Conservation (phyloP, 2,329 filamentous ascomycete genomes). For the Botrytis cinerea region DNA sequence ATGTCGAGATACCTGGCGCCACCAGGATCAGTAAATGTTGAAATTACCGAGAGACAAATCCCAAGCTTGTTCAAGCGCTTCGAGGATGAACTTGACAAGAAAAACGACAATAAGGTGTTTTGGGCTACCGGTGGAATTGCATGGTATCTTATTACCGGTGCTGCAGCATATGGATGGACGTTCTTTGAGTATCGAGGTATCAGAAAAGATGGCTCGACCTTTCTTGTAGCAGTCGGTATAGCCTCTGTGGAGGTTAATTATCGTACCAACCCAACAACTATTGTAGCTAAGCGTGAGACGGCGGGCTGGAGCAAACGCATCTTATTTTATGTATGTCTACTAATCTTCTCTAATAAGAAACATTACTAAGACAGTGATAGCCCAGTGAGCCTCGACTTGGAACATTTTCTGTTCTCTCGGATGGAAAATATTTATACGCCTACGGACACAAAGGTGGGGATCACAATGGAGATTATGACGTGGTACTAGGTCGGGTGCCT, state of each 20-base stretch:
- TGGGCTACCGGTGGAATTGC: conserved; percentile 23
- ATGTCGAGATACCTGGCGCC: conserved; percentile 26
- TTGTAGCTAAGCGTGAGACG: conserved; percentile 18
- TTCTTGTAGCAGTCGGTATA: conserved; percentile 20
- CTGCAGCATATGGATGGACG: conserved; percentile 22
- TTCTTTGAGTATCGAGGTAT: conserved; percentile 19
- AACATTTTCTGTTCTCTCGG: conserved; percentile 26
- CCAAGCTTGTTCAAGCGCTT: conserved; percentile 16
- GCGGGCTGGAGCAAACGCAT: conserved; percentile 13
- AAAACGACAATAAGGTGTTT: conserved; percentile 6
- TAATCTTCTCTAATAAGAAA: not conserved
- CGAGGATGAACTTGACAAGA: conserved; percentile 19
- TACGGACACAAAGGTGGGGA: conserved; percentile 29
- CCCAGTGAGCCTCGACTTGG: conserved; percentile 29
- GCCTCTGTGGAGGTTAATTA: conserved; percentile 21
- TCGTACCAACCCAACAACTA: conserved; percentile 10
- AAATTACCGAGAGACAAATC: conserved; percentile 24
- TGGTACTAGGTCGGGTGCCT: conserved; percentile 29
- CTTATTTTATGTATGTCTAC: conserved; percentile 11
- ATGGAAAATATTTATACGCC: conserved; percentile 27
- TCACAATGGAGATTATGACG: conserved; percentile 27
- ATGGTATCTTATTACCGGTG: conserved; percentile 12
- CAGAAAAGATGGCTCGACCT: conserved; percentile 14
- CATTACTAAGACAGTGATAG: conserved; percentile 16
- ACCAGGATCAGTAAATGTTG: conserved; percentile 4